Percentiles rank a stretch among this genome's conserved stretches.
Conservation (phyloP, 176 grass and related monocot species). For the Puya raimondii region DNA sequence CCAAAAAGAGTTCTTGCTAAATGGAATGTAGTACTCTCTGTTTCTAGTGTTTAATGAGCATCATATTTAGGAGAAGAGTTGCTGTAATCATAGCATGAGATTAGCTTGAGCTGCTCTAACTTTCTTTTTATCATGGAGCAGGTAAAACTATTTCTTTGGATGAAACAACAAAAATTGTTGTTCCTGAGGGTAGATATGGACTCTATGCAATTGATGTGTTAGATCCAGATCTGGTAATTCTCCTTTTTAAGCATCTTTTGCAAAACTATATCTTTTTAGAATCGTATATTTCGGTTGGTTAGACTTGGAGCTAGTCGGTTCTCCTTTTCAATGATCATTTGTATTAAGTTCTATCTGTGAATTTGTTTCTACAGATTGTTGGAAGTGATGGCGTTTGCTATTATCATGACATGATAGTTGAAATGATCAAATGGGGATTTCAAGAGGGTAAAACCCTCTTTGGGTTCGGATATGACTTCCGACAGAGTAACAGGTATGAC, state of each 20-base stretch:
- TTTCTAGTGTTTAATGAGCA: no score
- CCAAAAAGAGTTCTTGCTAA: no score
- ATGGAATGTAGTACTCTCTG: no score
- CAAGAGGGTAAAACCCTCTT: constrained; percentile 91
- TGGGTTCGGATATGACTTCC: constrained; percentile 99
- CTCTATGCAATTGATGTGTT: constrained; percentile 84
- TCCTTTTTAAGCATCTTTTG: not conserved
- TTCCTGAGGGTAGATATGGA: constrained; percentile 86
- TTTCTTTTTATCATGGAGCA: constrained; percentile 26
- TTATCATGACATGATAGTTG: constrained; percentile 98
- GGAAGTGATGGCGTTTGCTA: constrained; percentile 69
- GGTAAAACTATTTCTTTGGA: constrained; percentile 84
- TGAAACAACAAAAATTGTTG: constrained; percentile 52
- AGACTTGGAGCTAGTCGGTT: not conserved
- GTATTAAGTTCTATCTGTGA: constrained; percentile 11
- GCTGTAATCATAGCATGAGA: no score
- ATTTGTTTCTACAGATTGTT: constrained; percentile 49
- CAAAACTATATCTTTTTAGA: not conserved
- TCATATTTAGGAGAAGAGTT: no score
- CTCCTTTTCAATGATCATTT: not conserved
- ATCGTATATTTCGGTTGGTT: not conserved
- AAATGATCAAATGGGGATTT: constrained; percentile 98
- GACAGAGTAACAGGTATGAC: constrained; percentile 79
- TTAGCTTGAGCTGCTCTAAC: not conserved
- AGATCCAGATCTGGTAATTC: constrained; percentile 75